Percentiles rank a stretch among this genome's conserved stretches.
Evolutionary conservation across 768 basidiomycete genomes (phyloP).

Genomic region (Rhodosporidiobolus sp.): DNA sequence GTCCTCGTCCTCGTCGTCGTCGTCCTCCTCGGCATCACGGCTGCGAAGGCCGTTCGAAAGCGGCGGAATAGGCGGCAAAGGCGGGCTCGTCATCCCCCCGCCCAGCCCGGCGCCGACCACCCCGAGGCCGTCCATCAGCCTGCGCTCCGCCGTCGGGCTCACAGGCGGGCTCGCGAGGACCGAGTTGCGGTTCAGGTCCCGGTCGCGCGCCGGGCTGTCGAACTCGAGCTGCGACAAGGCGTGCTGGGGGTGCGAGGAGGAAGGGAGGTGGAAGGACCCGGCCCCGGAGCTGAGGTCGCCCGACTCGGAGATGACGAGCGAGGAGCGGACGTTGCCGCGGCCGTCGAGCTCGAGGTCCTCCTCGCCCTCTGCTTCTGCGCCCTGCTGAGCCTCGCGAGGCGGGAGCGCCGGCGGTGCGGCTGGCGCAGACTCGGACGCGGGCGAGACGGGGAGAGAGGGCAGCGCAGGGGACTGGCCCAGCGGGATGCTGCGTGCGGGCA

Average conservation of each 20-base stretch:
- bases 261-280: no score
- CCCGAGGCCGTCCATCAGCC: not conserved
- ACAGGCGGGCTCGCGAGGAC: not conserved
- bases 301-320: not conserved
- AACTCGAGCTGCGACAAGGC: no score
- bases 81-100: not conserved
- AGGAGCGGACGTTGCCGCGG: not conserved
- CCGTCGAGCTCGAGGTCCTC: not conserved
- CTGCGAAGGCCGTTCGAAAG: not conserved
- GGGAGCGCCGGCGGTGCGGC: not conserved
- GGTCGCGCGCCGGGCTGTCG: no score
- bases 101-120: no score
- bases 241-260: no score
- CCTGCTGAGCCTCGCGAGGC: not conserved
- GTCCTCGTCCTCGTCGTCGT: not conserved
- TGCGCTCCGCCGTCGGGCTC: not conserved
- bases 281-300: no score
- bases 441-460: constrained; percentile 5
- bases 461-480: not conserved
- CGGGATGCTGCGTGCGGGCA: not conserved
- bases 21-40: not conserved
- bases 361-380: not conserved
- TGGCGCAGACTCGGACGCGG: not conserved
- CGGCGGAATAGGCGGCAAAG: not conserved
- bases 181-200: not conserved